phyloP scores from a whole-genome alignment of 345 rosid genomes.

The Dipteronia dyeriana region DNA sequence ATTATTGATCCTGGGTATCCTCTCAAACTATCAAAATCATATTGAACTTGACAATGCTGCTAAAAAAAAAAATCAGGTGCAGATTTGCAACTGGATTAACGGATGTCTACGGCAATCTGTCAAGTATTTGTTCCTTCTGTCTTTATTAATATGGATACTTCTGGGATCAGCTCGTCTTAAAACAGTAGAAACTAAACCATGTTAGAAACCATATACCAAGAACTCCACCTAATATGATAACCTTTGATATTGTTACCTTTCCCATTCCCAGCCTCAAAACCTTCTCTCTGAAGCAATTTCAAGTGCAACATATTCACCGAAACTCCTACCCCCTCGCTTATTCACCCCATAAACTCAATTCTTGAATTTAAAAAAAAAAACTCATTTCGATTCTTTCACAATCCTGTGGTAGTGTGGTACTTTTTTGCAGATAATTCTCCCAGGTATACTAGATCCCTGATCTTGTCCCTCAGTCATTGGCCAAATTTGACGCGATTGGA shows the following conservation, averaged over 20 bases:
- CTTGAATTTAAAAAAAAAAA: not conserved
- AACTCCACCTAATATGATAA: not conserved
- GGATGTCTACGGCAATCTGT: not conserved
- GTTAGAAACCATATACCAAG: not conserved
- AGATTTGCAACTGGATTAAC: not conserved
- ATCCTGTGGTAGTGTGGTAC: not conserved
- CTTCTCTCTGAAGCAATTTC: constrained; percentile 4
- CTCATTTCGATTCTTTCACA: not conserved
- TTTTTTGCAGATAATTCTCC: not conserved
- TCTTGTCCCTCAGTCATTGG: too few relatives aligned
- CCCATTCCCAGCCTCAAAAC: not conserved
- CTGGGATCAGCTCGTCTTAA: not conserved
- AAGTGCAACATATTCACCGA: not conserved
- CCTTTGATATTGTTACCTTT: not conserved
- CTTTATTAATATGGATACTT: not conserved
- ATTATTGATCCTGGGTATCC: not conserved
- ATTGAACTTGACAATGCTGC: not conserved
- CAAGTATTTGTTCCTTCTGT: not conserved
- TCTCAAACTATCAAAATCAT: not conserved
- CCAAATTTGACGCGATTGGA: too few relatives aligned
- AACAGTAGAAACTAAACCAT: not conserved
- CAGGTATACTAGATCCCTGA: too few relatives aligned
- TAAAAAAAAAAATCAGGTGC: not conserved
- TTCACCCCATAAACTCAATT: not conserved
- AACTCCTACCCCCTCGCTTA: not conserved